These are phyloP conservation scores for Dalbergia cultrata DNA, from an alignment of 306 rosid genomes.

Conservation along the genomic window DNA sequence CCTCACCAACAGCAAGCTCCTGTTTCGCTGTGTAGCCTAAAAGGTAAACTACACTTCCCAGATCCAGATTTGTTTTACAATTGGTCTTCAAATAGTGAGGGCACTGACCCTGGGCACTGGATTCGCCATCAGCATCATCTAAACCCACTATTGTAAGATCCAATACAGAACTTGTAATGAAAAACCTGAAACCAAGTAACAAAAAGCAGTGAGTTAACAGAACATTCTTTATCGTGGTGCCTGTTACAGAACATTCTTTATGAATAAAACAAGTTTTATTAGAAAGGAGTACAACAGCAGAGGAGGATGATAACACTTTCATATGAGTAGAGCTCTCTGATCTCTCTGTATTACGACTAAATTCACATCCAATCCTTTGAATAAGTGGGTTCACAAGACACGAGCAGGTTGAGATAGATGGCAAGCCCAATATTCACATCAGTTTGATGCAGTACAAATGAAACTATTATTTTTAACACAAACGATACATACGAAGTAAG, in stretches of 20 bases:
- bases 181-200: slow-evolving; percentile 78
- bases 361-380: not conserved
- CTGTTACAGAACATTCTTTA: not conserved
- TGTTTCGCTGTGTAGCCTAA: slow-evolving; percentile 80
- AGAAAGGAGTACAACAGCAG: not conserved
- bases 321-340: not conserved
- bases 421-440: not conserved
- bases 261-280: not conserved
- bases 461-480: not conserved
- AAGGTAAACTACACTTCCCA: slow-evolving; percentile 90
- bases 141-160: slow-evolving; percentile 98
- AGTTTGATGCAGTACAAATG: not conserved
- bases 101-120: slow-evolving; percentile 71
- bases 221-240: not conserved
- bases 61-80: slow-evolving; percentile 83
- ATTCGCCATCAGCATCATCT: slow-evolving; percentile 88
- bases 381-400: not conserved
- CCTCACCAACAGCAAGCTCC: slow-evolving; percentile 87
- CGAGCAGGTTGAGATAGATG: not conserved
- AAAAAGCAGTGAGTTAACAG: too few relatives aligned
- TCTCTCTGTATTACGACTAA: not conserved
- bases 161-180: slow-evolving; percentile 90
- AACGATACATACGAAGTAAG: not conserved
- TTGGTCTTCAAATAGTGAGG: slow-evolving; percentile 81
- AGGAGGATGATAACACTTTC: not conserved